These are phyloP conservation scores for Phlebiopsis flavidoalba DNA, from an alignment of 768 basidiomycete genomes.

Conservation along the genomic window DNA sequence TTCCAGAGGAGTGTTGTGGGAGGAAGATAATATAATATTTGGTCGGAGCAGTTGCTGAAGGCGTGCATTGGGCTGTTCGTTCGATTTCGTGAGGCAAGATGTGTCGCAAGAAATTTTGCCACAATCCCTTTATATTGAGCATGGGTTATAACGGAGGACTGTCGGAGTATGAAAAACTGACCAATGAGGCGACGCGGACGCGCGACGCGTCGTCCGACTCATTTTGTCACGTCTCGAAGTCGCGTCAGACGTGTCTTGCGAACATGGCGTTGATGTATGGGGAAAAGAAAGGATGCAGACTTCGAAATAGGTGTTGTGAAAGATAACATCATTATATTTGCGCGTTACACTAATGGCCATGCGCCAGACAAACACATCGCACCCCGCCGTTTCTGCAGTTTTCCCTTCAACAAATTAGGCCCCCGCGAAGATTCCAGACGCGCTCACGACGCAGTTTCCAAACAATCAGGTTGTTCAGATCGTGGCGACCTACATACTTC, in stretches of 20 bases:
- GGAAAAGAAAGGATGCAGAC: slow-evolving; percentile 53
- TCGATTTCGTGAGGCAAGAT: not conserved
- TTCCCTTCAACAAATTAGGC: slow-evolving; percentile 58
- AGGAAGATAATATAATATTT: not conserved
- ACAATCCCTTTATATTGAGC: not conserved
- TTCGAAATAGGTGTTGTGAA: slow-evolving; percentile 23
- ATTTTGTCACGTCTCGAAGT: not conserved
- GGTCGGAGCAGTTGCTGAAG: not conserved
- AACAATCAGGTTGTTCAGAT: slow-evolving; percentile 83
- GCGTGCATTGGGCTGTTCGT: not conserved
- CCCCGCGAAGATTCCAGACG: slow-evolving; percentile 64
- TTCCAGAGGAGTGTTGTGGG: not conserved
- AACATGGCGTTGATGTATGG: slow-evolving; percentile 60
- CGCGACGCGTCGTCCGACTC: slow-evolving; percentile 11
- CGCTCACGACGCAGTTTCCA: too few species aligned
- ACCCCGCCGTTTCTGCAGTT: slow-evolving; percentile 76
- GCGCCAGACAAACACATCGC: slow-evolving; percentile 64
- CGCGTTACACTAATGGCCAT: not conserved
- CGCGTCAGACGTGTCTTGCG: not conserved
- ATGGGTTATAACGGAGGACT: not conserved
- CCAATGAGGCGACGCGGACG: not conserved
- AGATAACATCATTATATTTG: not conserved
- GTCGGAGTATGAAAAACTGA: slow-evolving; percentile 4
- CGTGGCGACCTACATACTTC: slow-evolving; percentile 82
- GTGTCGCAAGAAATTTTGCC: not conserved